phyloP scores from a whole-genome alignment of 2,329 filamentous ascomycete species.

The Colletotrichum phormii region DNA sequence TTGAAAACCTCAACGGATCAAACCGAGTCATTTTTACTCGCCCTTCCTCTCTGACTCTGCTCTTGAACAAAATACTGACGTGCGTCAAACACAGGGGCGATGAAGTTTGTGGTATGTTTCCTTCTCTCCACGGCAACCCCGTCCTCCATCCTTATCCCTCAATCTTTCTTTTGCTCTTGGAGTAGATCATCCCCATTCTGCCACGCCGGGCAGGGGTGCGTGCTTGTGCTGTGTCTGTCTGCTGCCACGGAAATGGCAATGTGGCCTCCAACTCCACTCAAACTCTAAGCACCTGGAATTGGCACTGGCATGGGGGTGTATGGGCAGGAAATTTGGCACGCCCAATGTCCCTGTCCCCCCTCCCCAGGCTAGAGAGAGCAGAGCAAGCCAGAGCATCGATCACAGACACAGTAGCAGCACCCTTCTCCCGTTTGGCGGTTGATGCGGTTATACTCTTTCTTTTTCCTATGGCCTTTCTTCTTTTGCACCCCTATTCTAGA shows the following conservation, averaged over 20 bases:
- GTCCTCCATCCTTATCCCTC: background rate
- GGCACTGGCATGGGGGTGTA: slow-evolving; percentile 22
- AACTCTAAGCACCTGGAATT: slow-evolving; percentile 25
- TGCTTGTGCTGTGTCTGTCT: background rate
- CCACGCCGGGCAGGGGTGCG: background rate
- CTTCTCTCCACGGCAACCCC: no score
- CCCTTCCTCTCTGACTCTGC: background rate
- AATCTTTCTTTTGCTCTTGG: background rate
- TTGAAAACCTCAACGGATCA: slow-evolving; percentile 4
- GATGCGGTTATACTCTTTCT: background rate
- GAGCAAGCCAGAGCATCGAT: background rate
- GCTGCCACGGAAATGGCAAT: background rate
- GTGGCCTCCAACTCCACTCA: slow-evolving; percentile 6
- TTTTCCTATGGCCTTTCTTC: background rate
- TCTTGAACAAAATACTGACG: slow-evolving; percentile 18
- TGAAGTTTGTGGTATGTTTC: slow-evolving; percentile 58
- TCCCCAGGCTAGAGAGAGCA: background rate
- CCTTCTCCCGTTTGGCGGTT: background rate
- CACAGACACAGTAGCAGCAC: background rate
- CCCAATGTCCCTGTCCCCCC: background rate
- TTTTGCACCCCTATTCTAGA: background rate
- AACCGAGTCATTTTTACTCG: background rate
- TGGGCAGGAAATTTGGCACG: slow-evolving; percentile 2
- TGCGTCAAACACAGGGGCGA: slow-evolving; percentile 50
- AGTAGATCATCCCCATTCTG: background rate